Evolutionary conservation across 805 yeast genomes (phyloP), one percentile per base, ranked within the genome.

Genomic region (Maudiozyma bulderi): DNA sequence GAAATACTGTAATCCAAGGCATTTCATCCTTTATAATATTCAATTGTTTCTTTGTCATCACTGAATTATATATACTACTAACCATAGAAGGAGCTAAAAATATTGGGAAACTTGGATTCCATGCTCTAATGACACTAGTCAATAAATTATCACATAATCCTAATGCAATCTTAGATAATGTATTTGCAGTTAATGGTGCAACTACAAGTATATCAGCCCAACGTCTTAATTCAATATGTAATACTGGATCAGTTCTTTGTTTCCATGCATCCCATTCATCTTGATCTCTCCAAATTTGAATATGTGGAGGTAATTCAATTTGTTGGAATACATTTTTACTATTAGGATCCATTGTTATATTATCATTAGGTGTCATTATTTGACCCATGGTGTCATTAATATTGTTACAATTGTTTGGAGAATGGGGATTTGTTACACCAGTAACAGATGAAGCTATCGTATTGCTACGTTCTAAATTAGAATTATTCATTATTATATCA

Each of bases 31-130:
- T 75, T 49, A 91, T 78, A 40, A 84, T 71, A 51, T 78, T 74
- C 54, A 91, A 71, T 54, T 91, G 97, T 55, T 86, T 78, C 62
- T 83, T 86, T 0, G 98, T 91, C 40, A 89, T 78, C 2, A 90
- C 84, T 48, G 93, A 85, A 60, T 85, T 87, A 70, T 90, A 91
- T 58, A 95, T 86, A 61, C 86, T 81, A 50, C 93, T 84, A 35
- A 86, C 87, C 97, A 91, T 90, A 1, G 96, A 90, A 9, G 98
- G 98, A 0, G 97, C 98, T 53, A 89, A 71, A 40, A 91, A 70
- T 5, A 91, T 82, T 3, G 97, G 97, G 54, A 83, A 83, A 43
- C 84, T 79, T 0, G 95, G 85, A 67, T 93, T 90, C 98, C 98
- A 91, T 3, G 96, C 95, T 50, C 98, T 74, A 14, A 91, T 78